phyloP scores from a whole-genome alignment of 768 basidiomycete genomes.

The Epithele typhae region DNA sequence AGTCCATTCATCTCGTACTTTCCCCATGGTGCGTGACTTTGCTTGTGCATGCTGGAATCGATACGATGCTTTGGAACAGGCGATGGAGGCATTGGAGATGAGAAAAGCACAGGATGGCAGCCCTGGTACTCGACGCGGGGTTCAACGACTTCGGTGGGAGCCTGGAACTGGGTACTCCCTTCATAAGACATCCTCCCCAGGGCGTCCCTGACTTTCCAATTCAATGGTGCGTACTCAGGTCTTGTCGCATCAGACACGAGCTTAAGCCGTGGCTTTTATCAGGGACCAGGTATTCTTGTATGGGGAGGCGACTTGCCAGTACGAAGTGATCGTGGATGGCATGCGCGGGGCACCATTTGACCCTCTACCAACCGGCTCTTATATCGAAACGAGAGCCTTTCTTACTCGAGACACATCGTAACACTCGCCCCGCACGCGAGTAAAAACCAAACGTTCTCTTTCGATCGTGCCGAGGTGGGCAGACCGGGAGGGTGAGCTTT shows the following conservation, averaged over 20 bases:
- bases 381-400: too few species aligned
- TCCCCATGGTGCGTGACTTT: constrained; percentile 16
- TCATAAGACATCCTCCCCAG: constrained; percentile 21
- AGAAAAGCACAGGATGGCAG: constrained; percentile 17
- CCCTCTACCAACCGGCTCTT: too few species aligned
- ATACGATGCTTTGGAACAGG: constrained; percentile 5
- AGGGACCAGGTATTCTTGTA: neutral
- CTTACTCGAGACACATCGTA: too few species aligned
- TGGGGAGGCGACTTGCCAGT: constrained; percentile 18
- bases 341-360: too few species aligned
- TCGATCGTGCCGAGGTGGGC: constrained; percentile 52
- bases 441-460: constrained; percentile 26
- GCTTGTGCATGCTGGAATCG: neutral
- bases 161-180: constrained; percentile 8
- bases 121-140: constrained; percentile 14
- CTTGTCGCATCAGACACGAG: too few species aligned
- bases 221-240: constrained; percentile 18
- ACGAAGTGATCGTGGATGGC: constrained; percentile 49
- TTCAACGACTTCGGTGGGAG: constrained; percentile 7
- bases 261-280: neutral
- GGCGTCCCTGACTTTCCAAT: constrained; percentile 22
- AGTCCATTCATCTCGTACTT: constrained; percentile 16
- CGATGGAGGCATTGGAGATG: constrained; percentile 12
- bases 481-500: constrained; percentile 7
- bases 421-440: constrained; percentile 40